phyloP scores from a whole-genome alignment of 2,329 filamentous ascomycete genomes.

The Nannizziopsis arthrosporioides region DNA sequence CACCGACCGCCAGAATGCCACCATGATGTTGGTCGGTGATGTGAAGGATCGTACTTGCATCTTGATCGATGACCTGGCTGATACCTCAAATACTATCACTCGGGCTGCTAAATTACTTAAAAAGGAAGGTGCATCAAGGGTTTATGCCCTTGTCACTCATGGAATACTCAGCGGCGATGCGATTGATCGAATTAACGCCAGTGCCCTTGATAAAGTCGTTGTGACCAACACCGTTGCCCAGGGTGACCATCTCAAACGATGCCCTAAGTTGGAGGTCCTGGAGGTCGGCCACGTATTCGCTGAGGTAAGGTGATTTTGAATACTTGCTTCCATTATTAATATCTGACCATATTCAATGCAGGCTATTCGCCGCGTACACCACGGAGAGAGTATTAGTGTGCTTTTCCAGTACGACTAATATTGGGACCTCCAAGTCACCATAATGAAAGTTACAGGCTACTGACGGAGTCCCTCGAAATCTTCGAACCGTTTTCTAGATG shows the following conservation, averaged over 20 bases:
- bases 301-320: slow-evolving; percentile 47
- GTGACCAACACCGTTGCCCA: slow-evolving; percentile 95
- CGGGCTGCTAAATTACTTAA: slow-evolving; percentile 93
- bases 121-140: slow-evolving; percentile 75
- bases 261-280: slow-evolving; percentile 81
- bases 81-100: slow-evolving; percentile 95
- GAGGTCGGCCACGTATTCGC: slow-evolving; percentile 84
- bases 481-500: background rate
- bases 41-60: slow-evolving; percentile 73
- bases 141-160: slow-evolving; percentile 88
- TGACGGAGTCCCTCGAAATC: slow-evolving; percentile 3
- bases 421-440: background rate
- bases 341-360: slow-evolving; percentile 26
- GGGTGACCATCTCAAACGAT: slow-evolving; percentile 61
- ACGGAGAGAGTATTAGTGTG: slow-evolving; percentile 94
- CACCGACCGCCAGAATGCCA: slow-evolving; percentile 65
- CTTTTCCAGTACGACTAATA: slow-evolving; percentile 71
- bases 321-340: slow-evolving; percentile 8
- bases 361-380: slow-evolving; percentile 88
- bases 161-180: slow-evolving; percentile 92
- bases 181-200: slow-evolving; percentile 86
- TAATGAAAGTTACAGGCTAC: background rate
- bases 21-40: slow-evolving; percentile 90
- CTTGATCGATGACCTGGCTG: slow-evolving; percentile 83
- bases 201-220: slow-evolving; percentile 80